Conservation (phyloP, 1,139 yeast species). For the Geotrichum bryndzae region DNA sequence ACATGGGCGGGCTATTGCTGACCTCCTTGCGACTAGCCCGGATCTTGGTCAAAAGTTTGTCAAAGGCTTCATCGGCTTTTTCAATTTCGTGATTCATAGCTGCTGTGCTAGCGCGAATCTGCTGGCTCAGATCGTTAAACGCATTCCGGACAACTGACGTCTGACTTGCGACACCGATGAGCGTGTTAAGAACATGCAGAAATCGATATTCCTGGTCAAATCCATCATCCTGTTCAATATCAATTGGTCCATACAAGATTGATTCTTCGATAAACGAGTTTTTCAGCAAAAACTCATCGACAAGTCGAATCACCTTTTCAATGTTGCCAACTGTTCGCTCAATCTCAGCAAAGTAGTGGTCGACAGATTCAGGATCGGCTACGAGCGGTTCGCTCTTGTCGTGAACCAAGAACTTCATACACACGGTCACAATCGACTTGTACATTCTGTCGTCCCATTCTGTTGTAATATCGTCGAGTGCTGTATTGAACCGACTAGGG, state of each 20-base stretch:
- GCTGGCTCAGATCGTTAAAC: background rate
- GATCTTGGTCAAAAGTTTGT: slow-evolving; percentile 11
- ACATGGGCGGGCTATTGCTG: slow-evolving; percentile 9
- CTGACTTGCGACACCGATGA: slow-evolving; percentile 12
- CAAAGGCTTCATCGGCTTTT: slow-evolving; percentile 14
- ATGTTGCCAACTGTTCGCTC: slow-evolving; percentile 33
- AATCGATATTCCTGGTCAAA: slow-evolving; percentile 26
- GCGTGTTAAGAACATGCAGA: slow-evolving; percentile 2
- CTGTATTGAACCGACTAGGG: slow-evolving; percentile 32
- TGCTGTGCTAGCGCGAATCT: background rate
- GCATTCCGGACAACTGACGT: slow-evolving; percentile 14
- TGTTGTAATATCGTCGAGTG: slow-evolving; percentile 34
- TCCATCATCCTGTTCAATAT: slow-evolving; percentile 12
- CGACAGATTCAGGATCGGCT: slow-evolving; percentile 15
- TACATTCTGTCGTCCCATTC: slow-evolving; percentile 36
- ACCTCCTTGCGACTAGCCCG: slow-evolving; percentile 12
- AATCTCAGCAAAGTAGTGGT: slow-evolving; percentile 26
- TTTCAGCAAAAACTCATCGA: slow-evolving; percentile 24
- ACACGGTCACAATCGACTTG: slow-evolving; percentile 33
- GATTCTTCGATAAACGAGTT: background rate
- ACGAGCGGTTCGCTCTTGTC: slow-evolving; percentile 26
- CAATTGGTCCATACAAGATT: background rate
- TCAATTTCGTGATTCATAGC: slow-evolving; percentile 6
- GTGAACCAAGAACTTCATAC: slow-evolving; percentile 31
- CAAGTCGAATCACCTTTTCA: slow-evolving; percentile 29